A percentile compares a stretch with the other conserved stretches of the same genome.
Evolutionary conservation across 257 asterid species (phyloP).

Genomic region (Salvia miltiorrhiza): DNA sequence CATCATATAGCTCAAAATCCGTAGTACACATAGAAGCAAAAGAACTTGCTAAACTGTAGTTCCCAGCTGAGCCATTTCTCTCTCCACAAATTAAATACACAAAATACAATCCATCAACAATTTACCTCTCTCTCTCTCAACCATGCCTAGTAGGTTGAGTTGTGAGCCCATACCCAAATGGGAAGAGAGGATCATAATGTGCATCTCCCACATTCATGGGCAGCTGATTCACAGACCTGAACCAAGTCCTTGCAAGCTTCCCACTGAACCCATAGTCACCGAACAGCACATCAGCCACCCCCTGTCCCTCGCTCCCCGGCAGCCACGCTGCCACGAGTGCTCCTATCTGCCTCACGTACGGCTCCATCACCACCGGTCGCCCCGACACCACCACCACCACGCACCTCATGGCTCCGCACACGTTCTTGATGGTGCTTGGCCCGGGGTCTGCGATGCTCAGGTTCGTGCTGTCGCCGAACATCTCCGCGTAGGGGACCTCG

Average conservation of each 20-base stretch:
- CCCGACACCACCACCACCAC: conserved; percentile 73
- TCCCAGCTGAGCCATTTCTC: not conserved
- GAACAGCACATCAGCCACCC: conserved; percentile 62
- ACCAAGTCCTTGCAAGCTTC: conserved; percentile 85
- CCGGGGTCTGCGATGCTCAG: conserved; percentile 63
- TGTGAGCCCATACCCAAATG: conserved; percentile 64
- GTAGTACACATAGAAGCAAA: too few species aligned
- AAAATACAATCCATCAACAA: not conserved
- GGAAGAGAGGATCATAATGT: conserved; percentile 71
- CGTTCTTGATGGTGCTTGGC: conserved; percentile 45
- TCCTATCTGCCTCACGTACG: conserved; percentile 44
- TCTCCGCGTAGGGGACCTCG: conserved; percentile 68
- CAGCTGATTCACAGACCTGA: conserved; percentile 63
- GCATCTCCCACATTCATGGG: conserved; percentile 82
- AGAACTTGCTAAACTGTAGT: too few species aligned
- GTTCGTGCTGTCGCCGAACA: conserved; percentile 57
- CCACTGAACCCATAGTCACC: conserved; percentile 75
- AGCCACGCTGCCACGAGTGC: conserved; percentile 93
- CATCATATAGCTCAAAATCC: too few species aligned
- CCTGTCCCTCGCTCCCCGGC: conserved; percentile 83
- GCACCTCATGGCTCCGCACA: conserved; percentile 58
- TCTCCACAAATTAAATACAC: not conserved
- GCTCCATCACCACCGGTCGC: conserved; percentile 72
- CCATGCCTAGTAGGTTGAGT: conserved; percentile 34
- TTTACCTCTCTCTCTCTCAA: not conserved